Evolutionary conservation across 768 basidiomycete genomes (phyloP).

Genomic region (Royoungia palumana): DNA sequence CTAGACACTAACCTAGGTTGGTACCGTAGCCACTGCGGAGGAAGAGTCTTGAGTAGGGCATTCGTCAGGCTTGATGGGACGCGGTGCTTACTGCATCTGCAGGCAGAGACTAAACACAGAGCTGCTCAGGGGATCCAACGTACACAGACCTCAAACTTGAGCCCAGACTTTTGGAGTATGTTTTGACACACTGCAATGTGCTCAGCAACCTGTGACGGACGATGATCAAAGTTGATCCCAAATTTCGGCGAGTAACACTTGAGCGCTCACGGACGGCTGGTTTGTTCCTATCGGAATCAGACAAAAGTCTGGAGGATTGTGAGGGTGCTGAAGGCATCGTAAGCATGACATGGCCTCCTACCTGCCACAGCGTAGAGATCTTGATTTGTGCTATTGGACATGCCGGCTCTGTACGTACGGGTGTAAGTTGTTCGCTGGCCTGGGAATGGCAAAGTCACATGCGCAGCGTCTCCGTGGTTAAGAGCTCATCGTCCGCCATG

Average conservation of each 20-base stretch:
- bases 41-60: slow-evolving; percentile 26
- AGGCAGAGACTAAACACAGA: neutral
- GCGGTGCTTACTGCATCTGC: slow-evolving; percentile 38
- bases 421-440: too few species aligned
- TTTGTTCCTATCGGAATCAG: slow-evolving; percentile 82
- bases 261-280: slow-evolving; percentile 60
- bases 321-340: neutral
- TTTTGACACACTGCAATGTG: slow-evolving; percentile 81
- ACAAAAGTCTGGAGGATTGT: slow-evolving; percentile 65
- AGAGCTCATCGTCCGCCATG: slow-evolving; percentile 28
- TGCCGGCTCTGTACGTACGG: neutral
- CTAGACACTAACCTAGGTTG: slow-evolving; percentile 61
- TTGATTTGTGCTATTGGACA: slow-evolving; percentile 13
- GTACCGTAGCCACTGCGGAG: slow-evolving; percentile 80
- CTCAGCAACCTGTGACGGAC: slow-evolving; percentile 55
- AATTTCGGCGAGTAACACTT: slow-evolving; percentile 4
- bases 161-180: slow-evolving; percentile 77
- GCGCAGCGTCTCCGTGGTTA: too few species aligned
- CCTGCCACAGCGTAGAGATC: slow-evolving; percentile 81
- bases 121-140: neutral
- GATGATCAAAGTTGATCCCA: neutral
- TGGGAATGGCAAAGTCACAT: too few species aligned
- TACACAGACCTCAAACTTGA: slow-evolving; percentile 70
- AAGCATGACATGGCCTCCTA: slow-evolving; percentile 19
- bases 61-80: slow-evolving; percentile 4